Conservation (phyloP, 169 alveolate species). For the Plasmodium gallinaceum region DNA sequence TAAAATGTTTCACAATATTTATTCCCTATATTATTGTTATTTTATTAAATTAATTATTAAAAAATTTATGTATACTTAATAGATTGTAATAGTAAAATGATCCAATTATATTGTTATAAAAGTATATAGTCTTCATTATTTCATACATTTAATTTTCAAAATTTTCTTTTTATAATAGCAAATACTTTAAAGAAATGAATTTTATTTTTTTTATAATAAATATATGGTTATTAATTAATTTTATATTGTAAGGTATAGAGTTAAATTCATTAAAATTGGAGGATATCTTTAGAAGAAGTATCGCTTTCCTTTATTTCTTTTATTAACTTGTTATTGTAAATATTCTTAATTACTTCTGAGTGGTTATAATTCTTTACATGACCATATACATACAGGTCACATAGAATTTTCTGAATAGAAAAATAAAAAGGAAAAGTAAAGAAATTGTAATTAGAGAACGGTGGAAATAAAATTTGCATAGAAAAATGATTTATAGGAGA, state of each 20-base stretch:
- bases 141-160: no score
- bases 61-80: no score
- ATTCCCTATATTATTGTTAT: no score
- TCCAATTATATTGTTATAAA: no score
- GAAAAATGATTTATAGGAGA: conserved; percentile 77
- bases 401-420: conserved; percentile 64
- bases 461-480: conserved; percentile 69
- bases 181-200: no score
- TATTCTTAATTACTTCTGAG: conserved; percentile 64
- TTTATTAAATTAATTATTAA: no score
- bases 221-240: background rate
- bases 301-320: conserved; percentile 66
- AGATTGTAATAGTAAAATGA: no score
- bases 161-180: background rate
- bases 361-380: conserved; percentile 73
- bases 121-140: no score
- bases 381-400: conserved; percentile 72
- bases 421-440: conserved; percentile 72
- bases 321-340: conserved; percentile 38
- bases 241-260: background rate
- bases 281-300: conserved; percentile 2
- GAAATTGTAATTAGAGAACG: conserved; percentile 67
- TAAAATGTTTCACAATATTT: background rate
- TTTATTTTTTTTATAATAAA: background rate
- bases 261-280: conserved; percentile 17